phyloP scores from a whole-genome alignment of 257 asterid species.

The Cruciata laevipes region DNA sequence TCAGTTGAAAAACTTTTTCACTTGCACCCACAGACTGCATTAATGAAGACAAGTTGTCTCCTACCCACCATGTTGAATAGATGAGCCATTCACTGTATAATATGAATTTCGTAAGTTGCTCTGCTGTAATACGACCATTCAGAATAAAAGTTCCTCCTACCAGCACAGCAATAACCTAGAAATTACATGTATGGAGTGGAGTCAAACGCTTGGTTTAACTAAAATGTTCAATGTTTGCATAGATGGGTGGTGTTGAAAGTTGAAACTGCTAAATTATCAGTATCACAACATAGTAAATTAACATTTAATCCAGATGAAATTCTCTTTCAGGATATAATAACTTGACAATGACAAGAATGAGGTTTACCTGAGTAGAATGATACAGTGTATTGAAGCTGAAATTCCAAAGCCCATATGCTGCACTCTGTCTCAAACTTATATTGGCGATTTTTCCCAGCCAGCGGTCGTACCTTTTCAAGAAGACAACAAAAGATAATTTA shows the following conservation, averaged over 20 bases:
- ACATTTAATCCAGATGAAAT: neutral
- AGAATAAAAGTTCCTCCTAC: conserved; percentile 88
- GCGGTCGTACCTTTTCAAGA: conserved; percentile 42
- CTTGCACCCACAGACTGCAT: conserved; percentile 98
- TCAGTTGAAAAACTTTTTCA: conserved; percentile 85
- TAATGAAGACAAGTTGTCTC: conserved; percentile 82
- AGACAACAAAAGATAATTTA: conserved; percentile 8
- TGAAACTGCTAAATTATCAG: neutral
- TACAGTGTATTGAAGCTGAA: conserved; percentile 77
- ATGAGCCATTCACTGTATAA: conserved; percentile 98
- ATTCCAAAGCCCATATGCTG: conserved; percentile 96
- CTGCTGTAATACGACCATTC: conserved; percentile 87
- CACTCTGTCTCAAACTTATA: conserved; percentile 82
- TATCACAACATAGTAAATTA: neutral
- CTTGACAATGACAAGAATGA: conserved; percentile 9
- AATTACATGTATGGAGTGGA: conserved; percentile 3
- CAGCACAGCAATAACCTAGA: conserved; percentile 92
- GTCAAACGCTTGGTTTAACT: conserved; percentile 2
- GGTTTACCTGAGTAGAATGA: conserved; percentile 83
- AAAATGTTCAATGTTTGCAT: neutral
- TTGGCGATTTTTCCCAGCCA: conserved; percentile 84
- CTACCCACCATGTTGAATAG: conserved; percentile 97
- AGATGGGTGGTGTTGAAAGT: neutral
- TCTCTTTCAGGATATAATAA: neutral
- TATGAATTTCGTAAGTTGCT: conserved; percentile 93